phyloP scores from a whole-genome alignment of 1,139 yeast genomes.

The Hyphopichia wangnamkhiaoensis region DNA sequence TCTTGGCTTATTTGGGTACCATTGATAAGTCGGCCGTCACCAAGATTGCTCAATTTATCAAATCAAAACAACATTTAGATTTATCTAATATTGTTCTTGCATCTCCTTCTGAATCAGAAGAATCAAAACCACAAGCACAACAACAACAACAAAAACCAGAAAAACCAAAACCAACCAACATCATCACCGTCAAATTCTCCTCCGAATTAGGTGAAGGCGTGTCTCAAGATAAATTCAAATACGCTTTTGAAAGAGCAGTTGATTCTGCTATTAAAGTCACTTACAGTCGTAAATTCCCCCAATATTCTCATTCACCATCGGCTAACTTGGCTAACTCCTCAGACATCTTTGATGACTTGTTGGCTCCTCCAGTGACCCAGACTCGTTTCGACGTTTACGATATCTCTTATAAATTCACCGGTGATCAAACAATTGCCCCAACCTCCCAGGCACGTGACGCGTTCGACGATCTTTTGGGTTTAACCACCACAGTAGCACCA shows the following conservation, averaged over 20 bases:
- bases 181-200: constrained; percentile 26
- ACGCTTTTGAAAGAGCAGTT: constrained; percentile 32
- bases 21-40: constrained; percentile 58
- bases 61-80: constrained; percentile 67
- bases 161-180: constrained; percentile 30
- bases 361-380: constrained; percentile 57
- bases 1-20: constrained; percentile 76
- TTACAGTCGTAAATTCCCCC: constrained; percentile 46
- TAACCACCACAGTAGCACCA: constrained; percentile 18
- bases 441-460: constrained; percentile 17
- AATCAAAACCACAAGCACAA: constrained; percentile 13
- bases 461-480: constrained; percentile 52
- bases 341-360: constrained; percentile 64
- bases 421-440: constrained; percentile 11
- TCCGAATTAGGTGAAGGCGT: constrained; percentile 29
- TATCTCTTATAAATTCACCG: constrained; percentile 27
- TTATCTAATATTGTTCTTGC: constrained; percentile 67
- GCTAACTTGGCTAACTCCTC: too few species aligned
- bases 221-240: constrained; percentile 28
- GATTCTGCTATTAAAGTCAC: constrained; percentile 34
- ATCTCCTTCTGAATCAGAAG: constrained; percentile 30
- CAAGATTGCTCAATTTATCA: constrained; percentile 56
- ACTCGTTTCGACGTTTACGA: constrained; percentile 55
- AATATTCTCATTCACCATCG: constrained; percentile 48
- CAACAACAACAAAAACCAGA: constrained; percentile 9